These are phyloP conservation scores for Pseudogymnoascus sp. DNA, from an alignment of 2,329 filamentous ascomycete genomes.

Conservation along the genomic window DNA sequence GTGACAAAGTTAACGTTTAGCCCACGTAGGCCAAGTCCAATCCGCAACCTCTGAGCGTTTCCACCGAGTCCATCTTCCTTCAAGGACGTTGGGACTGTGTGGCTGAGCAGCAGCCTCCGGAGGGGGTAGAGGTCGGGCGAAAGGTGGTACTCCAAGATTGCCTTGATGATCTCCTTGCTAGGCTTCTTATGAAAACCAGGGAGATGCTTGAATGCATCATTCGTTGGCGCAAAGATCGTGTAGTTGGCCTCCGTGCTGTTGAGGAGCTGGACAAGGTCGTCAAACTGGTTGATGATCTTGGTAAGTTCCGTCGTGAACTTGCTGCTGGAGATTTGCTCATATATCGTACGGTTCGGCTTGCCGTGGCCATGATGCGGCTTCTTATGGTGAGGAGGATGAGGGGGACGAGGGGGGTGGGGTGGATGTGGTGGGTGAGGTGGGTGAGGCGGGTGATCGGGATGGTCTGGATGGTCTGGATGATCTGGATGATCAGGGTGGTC, in stretches of 20 bases:
- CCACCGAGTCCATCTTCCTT: constrained; percentile 50
- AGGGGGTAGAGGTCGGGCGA: constrained; percentile 60
- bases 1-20: constrained; percentile 71
- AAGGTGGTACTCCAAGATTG: constrained; percentile 69
- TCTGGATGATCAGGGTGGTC: constrained; percentile 19
- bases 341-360: constrained; percentile 65
- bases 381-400: constrained; percentile 25
- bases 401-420: constrained; percentile 26
- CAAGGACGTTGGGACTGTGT: constrained; percentile 68
- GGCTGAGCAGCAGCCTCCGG: constrained; percentile 55
- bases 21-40: constrained; percentile 55
- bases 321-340: constrained; percentile 67
- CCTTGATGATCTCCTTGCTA: constrained; percentile 62
- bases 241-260: constrained; percentile 69
- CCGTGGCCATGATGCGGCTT: constrained; percentile 23
- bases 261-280: constrained; percentile 63
- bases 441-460: neutral
- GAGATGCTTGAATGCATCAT: constrained; percentile 64
- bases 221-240: constrained; percentile 74
- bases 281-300: constrained; percentile 65
- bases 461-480: constrained; percentile 23
- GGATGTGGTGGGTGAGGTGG: constrained; percentile 14
- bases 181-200: constrained; percentile 50
- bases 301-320: constrained; percentile 73
- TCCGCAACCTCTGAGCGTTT: constrained; percentile 61